Conservation (phyloP, 2,329 filamentous ascomycete genomes). For the Stachybotrys chlorohalonatus region DNA sequence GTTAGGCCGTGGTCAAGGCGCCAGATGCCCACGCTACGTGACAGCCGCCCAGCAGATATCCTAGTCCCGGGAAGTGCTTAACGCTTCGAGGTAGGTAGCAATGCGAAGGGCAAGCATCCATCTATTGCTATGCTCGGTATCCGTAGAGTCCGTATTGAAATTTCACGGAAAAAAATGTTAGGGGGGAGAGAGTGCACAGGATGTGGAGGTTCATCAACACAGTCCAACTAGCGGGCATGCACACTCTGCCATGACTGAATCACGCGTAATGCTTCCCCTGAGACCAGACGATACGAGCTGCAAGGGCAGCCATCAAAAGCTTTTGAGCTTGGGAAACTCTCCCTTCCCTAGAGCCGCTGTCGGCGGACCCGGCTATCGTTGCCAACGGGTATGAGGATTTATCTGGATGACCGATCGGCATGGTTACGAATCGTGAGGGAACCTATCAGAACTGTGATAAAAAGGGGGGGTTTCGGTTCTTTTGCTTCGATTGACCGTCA, state of each 20-base stretch:
- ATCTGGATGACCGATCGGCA: neutral
- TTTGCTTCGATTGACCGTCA: neutral
- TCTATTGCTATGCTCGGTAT: neutral
- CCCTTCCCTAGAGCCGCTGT: neutral
- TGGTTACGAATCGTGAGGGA: neutral
- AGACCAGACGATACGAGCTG: too few relatives aligned
- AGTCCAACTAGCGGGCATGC: too few relatives aligned
- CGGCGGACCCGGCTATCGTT: neutral
- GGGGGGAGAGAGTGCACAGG: too few relatives aligned
- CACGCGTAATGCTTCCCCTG: too few relatives aligned
- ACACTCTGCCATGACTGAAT: too few relatives aligned
- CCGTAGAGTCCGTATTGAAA: too few relatives aligned
- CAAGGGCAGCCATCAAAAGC: too few relatives aligned
- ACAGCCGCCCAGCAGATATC: neutral
- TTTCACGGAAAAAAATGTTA: too few relatives aligned
- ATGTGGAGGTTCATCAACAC: too few relatives aligned
- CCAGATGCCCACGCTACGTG: neutral
- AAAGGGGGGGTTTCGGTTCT: neutral
- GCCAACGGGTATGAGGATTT: neutral
- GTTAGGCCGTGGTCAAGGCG: neutral
- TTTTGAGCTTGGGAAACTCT: neutral
- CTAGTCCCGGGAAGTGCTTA: neutral
- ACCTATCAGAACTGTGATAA: neutral
- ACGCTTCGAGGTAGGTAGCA: neutral
- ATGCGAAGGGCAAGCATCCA: neutral